phyloP scores from a whole-genome alignment of 164 flowering plant species.

The Dillenia turbinata region DNA sequence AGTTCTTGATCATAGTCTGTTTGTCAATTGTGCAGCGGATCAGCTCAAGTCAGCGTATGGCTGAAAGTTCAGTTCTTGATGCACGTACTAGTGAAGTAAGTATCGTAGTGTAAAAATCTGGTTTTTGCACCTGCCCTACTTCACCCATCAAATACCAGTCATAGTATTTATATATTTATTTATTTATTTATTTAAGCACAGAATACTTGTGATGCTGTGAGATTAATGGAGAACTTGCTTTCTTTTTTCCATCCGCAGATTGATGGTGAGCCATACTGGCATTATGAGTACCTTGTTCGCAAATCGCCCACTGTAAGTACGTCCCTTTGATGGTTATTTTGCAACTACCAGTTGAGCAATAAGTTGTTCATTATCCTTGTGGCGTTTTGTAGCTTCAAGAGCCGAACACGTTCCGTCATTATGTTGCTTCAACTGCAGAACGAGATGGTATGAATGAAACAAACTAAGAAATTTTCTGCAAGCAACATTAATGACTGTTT shows the following conservation, averaged over 20 bases:
- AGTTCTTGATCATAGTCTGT: no score
- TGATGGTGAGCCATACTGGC: constrained; percentile 90
- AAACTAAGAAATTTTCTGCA: not conserved
- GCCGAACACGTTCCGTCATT: constrained; percentile 62
- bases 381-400: constrained; percentile 58
- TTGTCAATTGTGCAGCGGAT: constrained; percentile 51
- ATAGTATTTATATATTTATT: no score
- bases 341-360: not conserved
- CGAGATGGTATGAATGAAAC: constrained; percentile 64
- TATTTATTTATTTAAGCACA: no score
- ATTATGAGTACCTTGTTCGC: constrained; percentile 82
- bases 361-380: constrained; percentile 4
- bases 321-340: not conserved
- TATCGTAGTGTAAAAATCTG: not conserved
- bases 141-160: no score
- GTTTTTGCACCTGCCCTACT: not conserved
- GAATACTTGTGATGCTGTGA: not conserved
- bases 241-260: constrained; percentile 34
- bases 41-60: constrained; percentile 76
- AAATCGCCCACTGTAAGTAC: constrained; percentile 89
- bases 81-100: constrained; percentile 68
- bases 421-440: constrained; percentile 81
- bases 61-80: constrained; percentile 88
- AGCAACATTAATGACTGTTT: not conserved
- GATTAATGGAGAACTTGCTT: not conserved